Conservation (phyloP, 163 green algal genomes). For the Scenedesmus sp. region DNA sequence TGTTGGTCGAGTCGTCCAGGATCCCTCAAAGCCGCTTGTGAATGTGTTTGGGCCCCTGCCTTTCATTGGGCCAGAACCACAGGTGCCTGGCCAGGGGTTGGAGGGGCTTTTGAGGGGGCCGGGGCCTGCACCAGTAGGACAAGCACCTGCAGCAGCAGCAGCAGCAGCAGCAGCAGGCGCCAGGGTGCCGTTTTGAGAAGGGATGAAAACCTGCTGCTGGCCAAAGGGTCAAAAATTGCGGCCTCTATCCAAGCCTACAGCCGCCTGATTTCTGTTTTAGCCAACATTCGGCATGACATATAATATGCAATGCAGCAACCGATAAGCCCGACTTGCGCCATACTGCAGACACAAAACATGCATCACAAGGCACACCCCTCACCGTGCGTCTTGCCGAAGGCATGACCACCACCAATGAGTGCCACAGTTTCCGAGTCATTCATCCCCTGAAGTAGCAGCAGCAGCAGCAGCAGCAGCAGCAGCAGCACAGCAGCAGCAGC, state of each 20-base stretch:
- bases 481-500: background rate
- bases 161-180: background rate
- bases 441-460: conserved; percentile 52
- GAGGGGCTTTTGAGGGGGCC: conserved; percentile 43
- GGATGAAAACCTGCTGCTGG: too few species aligned
- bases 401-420: conserved; percentile 66
- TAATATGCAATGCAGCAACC: too few species aligned
- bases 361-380: background rate
- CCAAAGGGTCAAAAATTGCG: too few species aligned
- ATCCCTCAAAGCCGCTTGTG: conserved; percentile 22
- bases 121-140: conserved; percentile 60
- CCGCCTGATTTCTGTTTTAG: too few species aligned
- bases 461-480: background rate
- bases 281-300: too few species aligned
- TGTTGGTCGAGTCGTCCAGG: background rate
- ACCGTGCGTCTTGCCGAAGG: conserved; percentile 60
- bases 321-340: too few species aligned
- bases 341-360: background rate
- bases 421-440: conserved; percentile 70
- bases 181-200: too few species aligned
- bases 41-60: background rate
- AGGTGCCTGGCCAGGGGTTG: conserved; percentile 61
- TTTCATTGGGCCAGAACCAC: conserved; percentile 1
- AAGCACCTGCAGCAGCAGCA: conserved; percentile 49
- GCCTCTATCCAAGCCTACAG: too few species aligned